Conservation (phyloP, 2,329 filamentous ascomycete genomes). For the Calonectria pseudoturangicola region DNA sequence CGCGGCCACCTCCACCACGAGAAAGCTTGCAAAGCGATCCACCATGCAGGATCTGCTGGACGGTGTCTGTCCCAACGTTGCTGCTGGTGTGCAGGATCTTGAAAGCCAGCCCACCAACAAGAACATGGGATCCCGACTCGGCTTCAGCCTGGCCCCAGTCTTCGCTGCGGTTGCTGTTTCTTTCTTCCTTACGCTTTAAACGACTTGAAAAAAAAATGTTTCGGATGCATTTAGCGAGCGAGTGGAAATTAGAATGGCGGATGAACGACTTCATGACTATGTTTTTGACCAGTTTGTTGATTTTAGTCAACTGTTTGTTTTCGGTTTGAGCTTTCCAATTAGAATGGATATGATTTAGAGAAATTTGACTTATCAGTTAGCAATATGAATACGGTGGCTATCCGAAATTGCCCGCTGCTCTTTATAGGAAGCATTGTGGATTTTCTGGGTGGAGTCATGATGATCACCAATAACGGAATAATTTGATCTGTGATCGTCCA, state of each 20-base stretch:
- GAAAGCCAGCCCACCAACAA: constrained; percentile 30
- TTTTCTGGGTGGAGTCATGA: background rate
- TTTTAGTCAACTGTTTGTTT: background rate
- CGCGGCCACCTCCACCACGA: constrained; percentile 19
- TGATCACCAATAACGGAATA: background rate
- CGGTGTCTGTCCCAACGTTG: constrained; percentile 47
- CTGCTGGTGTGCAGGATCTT: constrained; percentile 24
- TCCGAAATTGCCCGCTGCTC: background rate
- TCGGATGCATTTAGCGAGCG: constrained; percentile 23
- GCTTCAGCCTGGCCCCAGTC: background rate
- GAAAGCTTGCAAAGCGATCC: constrained; percentile 42
- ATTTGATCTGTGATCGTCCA: background rate
- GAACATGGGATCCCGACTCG: background rate
- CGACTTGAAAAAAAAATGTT: background rate
- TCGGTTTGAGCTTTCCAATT: background rate
- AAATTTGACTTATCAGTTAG: background rate
- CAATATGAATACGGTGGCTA: background rate
- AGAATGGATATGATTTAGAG: background rate
- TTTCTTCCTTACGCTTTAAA: constrained; percentile 24
- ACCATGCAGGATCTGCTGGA: constrained; percentile 52
- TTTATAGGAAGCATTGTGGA: background rate
- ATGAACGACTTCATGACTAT: background rate
- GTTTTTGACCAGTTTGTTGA: constrained; percentile 10
- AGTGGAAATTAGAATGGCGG: constrained; percentile 8
- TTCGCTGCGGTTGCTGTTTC: background rate